Percentiles rank a stretch among this genome's conserved stretches.
These are phyloP conservation scores for Cystoderma amianthinum DNA, from an alignment of 768 basidiomycete genomes.

Conservation along the genomic window DNA sequence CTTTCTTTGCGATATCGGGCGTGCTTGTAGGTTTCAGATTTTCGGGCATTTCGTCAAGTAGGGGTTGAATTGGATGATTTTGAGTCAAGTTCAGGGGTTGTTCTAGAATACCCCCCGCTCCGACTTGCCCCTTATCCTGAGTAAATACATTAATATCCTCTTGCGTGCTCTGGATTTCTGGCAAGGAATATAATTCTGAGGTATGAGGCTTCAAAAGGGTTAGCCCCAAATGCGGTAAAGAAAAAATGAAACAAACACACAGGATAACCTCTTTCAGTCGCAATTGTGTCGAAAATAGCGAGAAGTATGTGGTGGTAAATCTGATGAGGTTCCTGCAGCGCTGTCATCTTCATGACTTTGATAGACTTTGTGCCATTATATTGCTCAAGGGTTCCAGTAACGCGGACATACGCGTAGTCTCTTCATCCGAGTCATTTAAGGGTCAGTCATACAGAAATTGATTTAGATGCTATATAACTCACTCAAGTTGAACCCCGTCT, in stretches of 20 bases:
- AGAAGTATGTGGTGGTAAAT: conserved; percentile 19
- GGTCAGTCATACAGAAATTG: not conserved
- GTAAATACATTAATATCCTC: too few relatives aligned
- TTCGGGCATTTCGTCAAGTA: too few relatives aligned
- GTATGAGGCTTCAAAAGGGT: too few relatives aligned
- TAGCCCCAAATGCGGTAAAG: not conserved
- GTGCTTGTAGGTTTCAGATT: too few relatives aligned
- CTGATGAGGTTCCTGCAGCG: conserved; percentile 14
- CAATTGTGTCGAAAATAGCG: conserved; percentile 13
- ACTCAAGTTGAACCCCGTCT: conserved; percentile 4
- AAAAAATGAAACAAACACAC: conserved; percentile 6
- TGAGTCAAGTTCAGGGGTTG: not conserved
- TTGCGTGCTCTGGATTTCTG: too few relatives aligned
- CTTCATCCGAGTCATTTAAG: not conserved
- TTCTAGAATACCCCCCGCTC: not conserved
- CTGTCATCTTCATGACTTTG: conserved; percentile 9
- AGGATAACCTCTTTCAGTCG: conserved; percentile 11
- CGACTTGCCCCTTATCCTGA: not conserved
- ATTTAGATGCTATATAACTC: not conserved
- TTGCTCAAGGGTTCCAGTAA: conserved; percentile 13
- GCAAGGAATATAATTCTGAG: too few relatives aligned
- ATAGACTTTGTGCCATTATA: conserved; percentile 14
- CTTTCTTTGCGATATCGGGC: too few relatives aligned
- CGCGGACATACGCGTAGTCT: conserved; percentile 10
- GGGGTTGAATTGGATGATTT: not conserved